A percentile compares a stretch with the other conserved stretches of the same genome.
Conservation (phyloP, 345 rosid genomes). For the Fremontodendron californicum region DNA sequence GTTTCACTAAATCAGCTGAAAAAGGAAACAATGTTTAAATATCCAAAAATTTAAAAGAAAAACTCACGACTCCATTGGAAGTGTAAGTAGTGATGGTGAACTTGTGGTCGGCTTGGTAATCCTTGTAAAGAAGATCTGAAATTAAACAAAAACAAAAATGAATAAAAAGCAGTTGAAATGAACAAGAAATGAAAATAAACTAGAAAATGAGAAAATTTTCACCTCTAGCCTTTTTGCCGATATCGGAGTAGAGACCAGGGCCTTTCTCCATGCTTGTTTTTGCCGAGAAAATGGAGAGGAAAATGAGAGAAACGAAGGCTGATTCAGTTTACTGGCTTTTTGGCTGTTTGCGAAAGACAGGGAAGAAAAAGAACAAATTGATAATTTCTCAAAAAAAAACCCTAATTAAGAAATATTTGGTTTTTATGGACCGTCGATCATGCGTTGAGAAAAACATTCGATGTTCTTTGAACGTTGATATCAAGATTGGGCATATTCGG, state of each 20-base stretch:
- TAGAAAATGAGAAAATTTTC: not conserved
- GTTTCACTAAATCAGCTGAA: not conserved
- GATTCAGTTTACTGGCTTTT: not conserved
- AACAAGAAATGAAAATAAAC: not conserved
- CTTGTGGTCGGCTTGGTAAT: slow-evolving; percentile 89
- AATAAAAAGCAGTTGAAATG: not conserved
- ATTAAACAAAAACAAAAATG: not conserved
- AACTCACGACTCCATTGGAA: slow-evolving; percentile 79
- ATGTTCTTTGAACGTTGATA: not conserved
- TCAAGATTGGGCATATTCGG: not conserved
- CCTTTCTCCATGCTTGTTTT: slow-evolving; percentile 63
- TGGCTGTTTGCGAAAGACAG: not conserved
- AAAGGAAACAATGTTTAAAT: not conserved
- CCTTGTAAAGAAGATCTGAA: slow-evolving; percentile 85
- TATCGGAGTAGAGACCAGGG: slow-evolving; percentile 89
- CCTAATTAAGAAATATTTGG: not conserved
- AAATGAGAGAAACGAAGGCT: slow-evolving; percentile 1
- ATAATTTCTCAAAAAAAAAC: not conserved
- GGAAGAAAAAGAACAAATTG: not conserved
- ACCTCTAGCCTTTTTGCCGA: slow-evolving; percentile 94
- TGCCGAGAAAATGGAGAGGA: not conserved
- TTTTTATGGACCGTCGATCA: not conserved
- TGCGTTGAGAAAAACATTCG: not conserved
- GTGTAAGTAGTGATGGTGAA: slow-evolving; percentile 77
- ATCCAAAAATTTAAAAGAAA: not conserved